Percentiles rank a stretch among this genome's conserved stretches.
Evolutionary conservation across 2,329 filamentous ascomycete species (phyloP).

Genomic region (Verruconis gallopava): DNA sequence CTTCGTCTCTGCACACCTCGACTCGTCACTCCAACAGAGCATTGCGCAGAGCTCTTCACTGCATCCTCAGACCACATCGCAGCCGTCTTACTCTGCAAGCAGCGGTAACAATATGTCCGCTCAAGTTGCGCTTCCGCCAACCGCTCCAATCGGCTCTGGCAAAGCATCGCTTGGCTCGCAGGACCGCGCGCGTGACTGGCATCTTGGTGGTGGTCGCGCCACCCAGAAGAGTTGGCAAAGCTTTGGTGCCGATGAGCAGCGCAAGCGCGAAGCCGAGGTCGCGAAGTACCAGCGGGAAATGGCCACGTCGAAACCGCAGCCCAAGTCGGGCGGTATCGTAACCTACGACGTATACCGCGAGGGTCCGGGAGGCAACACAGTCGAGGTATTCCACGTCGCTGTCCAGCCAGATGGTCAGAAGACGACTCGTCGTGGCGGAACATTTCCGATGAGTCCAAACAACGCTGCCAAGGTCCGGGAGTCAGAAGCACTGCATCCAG

Average conservation of each 20-base stretch:
- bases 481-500: neutral
- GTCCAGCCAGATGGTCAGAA: neutral
- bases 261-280: neutral
- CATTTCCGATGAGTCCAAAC: neutral
- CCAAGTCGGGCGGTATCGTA: neutral
- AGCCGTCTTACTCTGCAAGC: neutral
- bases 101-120: neutral
- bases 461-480: neutral
- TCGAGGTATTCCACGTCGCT: neutral
- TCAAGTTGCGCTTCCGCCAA: neutral
- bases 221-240: neutral
- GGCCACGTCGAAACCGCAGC: neutral
- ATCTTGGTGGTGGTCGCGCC: neutral
- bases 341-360: neutral
- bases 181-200: neutral
- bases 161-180: neutral
- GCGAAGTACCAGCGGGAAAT: neutral
- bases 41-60: neutral
- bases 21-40: neutral
- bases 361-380: neutral
- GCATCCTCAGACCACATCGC: neutral
- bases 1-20: neutral
- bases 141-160: neutral
- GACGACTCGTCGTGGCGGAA: neutral
- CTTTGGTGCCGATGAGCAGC: neutral